Base-by-base conservation (phyloP, 352 stramenopile species). In the Phytopythium delawarense region DNA sequence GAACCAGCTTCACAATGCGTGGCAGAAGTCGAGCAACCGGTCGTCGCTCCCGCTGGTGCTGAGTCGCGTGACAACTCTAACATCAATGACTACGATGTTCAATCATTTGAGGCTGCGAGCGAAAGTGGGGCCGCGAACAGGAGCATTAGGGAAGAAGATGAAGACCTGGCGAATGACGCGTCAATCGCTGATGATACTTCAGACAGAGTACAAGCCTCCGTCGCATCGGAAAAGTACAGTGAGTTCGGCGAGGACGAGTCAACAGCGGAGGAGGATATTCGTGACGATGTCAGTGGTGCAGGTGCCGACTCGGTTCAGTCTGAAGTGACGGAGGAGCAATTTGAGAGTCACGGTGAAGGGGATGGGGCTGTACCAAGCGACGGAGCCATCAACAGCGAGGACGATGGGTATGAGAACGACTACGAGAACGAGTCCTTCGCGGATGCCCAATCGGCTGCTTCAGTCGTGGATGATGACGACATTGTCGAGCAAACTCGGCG, bases 371-470 rank as follows among this genome's bases (percentile, higher is more conserved):
- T 46, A 13, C 34, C 30, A 20, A 46, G 16, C 7, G 52, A 61
- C n/a, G 28, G 13, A n/a, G 32, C 25, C 12, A 56, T 66, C 48
- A n/a, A 28, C 18, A 66, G 52, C 9, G 57, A 79, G 2, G 25
- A 30, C 21, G 67, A 63, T 1, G 66, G 66, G 18, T 59, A 63
- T 4, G 56, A 66, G 40, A 49, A 68, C 8, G 72, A 75, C 9
- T 80, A 83, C 28, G 66, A 71, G n/a, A 71, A 84, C 34, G 79
- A 84, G 34, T 77, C 72, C 8, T 88, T 87, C 42, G 75, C 77
- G 23, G 70, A 72, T 44, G 68, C 25, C 15, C 64, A 74, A 4
- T 69, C 67, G 21, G 45, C 49, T 37, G 20, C 49, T 2, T 71
- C 60, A 3, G 34, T 56, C 15, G 32, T 23, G 25, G 23, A 61